Percentiles rank a stretch among this genome's conserved stretches.
Evolutionary conservation across 1,139 yeast genomes (phyloP).

Genomic region (Suhomyces coccinellae): DNA sequence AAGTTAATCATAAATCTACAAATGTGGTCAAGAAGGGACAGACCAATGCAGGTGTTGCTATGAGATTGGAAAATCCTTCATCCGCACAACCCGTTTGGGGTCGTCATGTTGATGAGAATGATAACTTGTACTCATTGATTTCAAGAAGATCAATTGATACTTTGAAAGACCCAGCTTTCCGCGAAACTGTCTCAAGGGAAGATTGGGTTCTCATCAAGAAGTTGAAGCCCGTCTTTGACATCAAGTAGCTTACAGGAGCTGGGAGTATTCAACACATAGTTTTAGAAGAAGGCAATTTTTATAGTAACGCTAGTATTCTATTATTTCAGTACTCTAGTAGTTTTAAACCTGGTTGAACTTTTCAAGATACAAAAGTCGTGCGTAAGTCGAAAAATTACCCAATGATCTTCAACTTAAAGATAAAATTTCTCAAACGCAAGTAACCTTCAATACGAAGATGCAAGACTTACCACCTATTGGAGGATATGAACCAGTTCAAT

Average conservation of each 20-base stretch:
- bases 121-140: constrained; percentile 82
- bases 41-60: constrained; percentile 97
- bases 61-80: constrained; percentile 92
- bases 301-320: background rate
- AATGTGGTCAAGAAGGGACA: constrained; percentile 88
- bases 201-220: constrained; percentile 93
- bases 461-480: constrained; percentile 90
- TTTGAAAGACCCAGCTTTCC: constrained; percentile 96
- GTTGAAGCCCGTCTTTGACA: constrained; percentile 83
- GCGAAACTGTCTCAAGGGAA: constrained; percentile 89
- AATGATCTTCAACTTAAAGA: constrained; percentile 12
- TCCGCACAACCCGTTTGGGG: constrained; percentile 98
- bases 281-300: background rate
- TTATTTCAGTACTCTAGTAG: background rate
- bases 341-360: background rate
- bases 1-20: constrained; percentile 87
- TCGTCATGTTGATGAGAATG: constrained; percentile 95
- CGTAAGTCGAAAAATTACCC: constrained; percentile 7
- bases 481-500: constrained; percentile 84
- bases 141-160: constrained; percentile 90
- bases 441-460: constrained; percentile 24
- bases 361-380: constrained; percentile 7
- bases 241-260: constrained; percentile 44
- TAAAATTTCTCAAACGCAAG: constrained; percentile 3
- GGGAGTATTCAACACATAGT: background rate